These are phyloP conservation scores for Calamus simplicifolius DNA, from an alignment of 176 grass and related monocot genomes.

Conservation along the genomic window DNA sequence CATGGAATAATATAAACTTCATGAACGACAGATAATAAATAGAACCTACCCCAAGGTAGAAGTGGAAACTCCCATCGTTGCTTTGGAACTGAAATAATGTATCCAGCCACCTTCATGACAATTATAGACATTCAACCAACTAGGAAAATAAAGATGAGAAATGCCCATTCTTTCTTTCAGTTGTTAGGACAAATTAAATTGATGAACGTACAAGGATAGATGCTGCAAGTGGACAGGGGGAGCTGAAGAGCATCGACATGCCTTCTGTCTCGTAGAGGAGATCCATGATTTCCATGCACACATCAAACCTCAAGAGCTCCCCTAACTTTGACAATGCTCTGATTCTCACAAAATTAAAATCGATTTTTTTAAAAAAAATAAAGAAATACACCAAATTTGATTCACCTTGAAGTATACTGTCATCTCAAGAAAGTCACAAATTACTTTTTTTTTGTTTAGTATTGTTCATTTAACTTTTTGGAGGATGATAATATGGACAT, in stretches of 20 bases:
- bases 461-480: too few species aligned
- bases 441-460: too few species aligned
- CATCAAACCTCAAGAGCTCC: conserved; percentile 48
- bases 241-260: conserved; percentile 49
- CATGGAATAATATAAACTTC: too few species aligned
- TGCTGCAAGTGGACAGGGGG: conserved; percentile 59
- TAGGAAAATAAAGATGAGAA: neutral
- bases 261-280: conserved; percentile 77
- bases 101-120: conserved; percentile 61
- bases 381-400: neutral
- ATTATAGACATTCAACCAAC: neutral
- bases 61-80: conserved; percentile 92
- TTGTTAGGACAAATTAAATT: too few species aligned
- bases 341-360: conserved; percentile 6
- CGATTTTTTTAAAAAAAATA: neutral
- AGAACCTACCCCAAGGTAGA: conserved; percentile 67
- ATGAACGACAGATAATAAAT: neutral
- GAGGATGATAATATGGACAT: too few species aligned
- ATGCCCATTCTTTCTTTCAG: too few species aligned
- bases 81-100: conserved; percentile 71
- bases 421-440: too few species aligned
- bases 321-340: conserved; percentile 79
- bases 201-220: conserved; percentile 59
- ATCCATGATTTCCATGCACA: conserved; percentile 92
- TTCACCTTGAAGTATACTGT: too few species aligned